These are phyloP conservation scores for Lactarius pseudohatsudake DNA, from an alignment of 768 basidiomycete species.

Conservation along the genomic window DNA sequence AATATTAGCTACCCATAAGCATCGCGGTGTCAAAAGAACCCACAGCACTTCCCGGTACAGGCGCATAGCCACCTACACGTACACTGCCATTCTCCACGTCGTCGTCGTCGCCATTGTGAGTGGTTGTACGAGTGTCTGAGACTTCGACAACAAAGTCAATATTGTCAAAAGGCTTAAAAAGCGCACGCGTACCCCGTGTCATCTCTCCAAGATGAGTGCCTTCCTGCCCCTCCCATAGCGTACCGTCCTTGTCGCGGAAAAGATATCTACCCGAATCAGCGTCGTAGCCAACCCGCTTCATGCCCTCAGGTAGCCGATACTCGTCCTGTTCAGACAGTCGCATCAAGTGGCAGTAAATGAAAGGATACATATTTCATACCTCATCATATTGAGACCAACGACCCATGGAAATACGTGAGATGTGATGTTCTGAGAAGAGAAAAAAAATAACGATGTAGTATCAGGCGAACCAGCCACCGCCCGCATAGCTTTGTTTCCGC, in stretches of 20 bases:
- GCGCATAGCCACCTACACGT: conserved; percentile 20
- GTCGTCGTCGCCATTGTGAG: conserved; percentile 13
- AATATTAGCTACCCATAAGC: conserved; percentile 2
- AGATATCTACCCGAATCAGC: conserved; percentile 65
- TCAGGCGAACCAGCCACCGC: not conserved
- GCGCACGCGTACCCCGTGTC: conserved; percentile 38
- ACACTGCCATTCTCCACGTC: conserved; percentile 28
- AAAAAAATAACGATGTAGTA: not conserved
- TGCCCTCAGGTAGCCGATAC: conserved; percentile 53
- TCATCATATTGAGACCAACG: conserved; percentile 43
- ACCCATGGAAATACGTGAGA: conserved; percentile 33
- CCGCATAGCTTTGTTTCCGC: not conserved
- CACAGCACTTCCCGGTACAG: conserved; percentile 23
- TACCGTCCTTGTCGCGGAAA: conserved; percentile 57
- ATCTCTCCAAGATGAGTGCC: conserved; percentile 62
- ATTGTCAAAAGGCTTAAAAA: not conserved
- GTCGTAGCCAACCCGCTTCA: conserved; percentile 74
- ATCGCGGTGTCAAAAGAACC: not conserved
- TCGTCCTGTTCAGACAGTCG: conserved; percentile 41
- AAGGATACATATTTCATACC: conserved; percentile 25
- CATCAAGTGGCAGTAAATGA: not conserved
- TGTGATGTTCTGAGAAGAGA: not conserved
- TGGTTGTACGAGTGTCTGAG: conserved; percentile 1
- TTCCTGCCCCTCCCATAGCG: conserved; percentile 54
- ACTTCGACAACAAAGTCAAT: conserved; percentile 6